Percentiles rank a stretch among this genome's conserved stretches.
These are phyloP conservation scores for Neurospora africana DNA, from an alignment of 495 filamentous ascomycete species.

Conservation along the genomic window DNA sequence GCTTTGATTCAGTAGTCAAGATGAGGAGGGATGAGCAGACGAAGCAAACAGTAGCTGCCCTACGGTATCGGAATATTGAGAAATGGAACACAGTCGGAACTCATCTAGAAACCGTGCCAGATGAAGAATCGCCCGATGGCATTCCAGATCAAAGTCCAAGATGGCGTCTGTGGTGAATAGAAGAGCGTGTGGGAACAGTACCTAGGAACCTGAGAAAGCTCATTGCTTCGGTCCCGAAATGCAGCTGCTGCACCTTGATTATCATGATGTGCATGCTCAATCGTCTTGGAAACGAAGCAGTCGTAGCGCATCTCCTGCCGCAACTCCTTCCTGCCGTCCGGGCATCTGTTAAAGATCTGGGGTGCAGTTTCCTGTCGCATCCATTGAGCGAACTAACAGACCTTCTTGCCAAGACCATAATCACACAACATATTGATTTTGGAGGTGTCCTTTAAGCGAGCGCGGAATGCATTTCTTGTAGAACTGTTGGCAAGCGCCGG, in stretches of 20 bases:
- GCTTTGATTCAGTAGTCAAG: no score
- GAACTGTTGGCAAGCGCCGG: neutral
- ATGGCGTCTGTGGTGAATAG: neutral
- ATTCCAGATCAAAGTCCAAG: neutral
- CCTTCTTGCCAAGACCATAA: neutral
- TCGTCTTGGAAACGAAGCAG: neutral
- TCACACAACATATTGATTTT: neutral
- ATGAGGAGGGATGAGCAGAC: neutral
- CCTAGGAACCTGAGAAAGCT: neutral
- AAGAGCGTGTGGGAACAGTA: neutral
- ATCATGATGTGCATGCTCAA: neutral
- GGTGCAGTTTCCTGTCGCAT: no score
- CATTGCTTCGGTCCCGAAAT: neutral
- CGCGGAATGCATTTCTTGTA: neutral
- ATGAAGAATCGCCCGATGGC: neutral
- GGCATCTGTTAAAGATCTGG: neutral
- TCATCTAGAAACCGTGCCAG: neutral
- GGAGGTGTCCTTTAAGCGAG: fast-evolving
- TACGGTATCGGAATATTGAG: neutral
- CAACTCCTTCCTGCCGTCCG: neutral
- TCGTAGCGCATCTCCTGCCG: neutral
- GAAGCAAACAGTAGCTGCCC: neutral
- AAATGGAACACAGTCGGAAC: no score
- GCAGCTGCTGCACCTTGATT: neutral
- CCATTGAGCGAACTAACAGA: no score